Evolutionary conservation across 306 rosid species (phyloP), one percentile per base, ranked within the genome.

Genomic region (Purshia tridentata): DNA sequence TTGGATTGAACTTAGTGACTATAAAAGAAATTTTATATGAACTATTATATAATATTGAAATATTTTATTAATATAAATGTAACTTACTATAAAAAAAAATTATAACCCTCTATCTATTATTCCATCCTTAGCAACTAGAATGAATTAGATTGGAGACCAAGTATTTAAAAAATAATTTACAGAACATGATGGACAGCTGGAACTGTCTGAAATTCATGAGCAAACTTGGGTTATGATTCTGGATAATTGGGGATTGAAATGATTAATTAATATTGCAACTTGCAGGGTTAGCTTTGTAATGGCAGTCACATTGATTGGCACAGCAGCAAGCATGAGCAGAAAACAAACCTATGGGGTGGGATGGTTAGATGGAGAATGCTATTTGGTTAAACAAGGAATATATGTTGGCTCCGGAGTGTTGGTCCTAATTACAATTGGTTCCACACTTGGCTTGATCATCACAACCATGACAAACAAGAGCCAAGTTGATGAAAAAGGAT

Each of bases 361-460:
- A 49, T 93, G 98, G 98, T 72, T 93, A 62, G 76, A 85, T 53
- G 92, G 96, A n/a, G 91, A 93, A 52, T 93, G 98, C 77, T 93
- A 91, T 78, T 39, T 89, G 0, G 97, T 91, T 50, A 93, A 75
- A 70, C 59, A 66, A 9, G 96, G 94, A 19, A 72, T 80, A 10
- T 93, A 76, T 18, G 73, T 74, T 6, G 92, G 85, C 29, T 89
- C 94, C 11, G 92, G 86, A 76, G 57, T 77, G 22, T 66, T 93
- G 71, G 65, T 89, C 42, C 66, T 93, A 37, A 66, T 85, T 15
- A 54, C 96, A 13, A 8, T 71, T 19, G 83, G 81, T 20, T 81
- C 89, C 3, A 65, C 78, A n/a, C 69, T 82, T 45, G 88, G 85
- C 75, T 84, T 94, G 42, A 59, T 80, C 40, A 40, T 85, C 72